A percentile compares a stretch with the other conserved stretches of the same genome.
These are phyloP conservation scores for Colletotrichum agaves DNA, from an alignment of 2,329 filamentous ascomycete species.

Conservation along the genomic window DNA sequence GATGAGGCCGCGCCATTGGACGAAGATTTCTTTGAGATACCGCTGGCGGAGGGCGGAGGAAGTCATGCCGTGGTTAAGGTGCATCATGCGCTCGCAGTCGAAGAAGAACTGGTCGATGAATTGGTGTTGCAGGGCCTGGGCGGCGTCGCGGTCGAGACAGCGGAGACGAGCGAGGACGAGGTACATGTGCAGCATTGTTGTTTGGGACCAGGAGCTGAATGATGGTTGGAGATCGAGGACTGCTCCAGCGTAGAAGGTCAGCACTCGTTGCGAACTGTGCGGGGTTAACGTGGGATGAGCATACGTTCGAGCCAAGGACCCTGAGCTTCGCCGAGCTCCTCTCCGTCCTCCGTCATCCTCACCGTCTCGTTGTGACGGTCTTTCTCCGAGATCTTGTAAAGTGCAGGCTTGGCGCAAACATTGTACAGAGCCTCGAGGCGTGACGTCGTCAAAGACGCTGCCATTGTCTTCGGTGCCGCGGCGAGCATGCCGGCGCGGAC, in stretches of 20 bases:
- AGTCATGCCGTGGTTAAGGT: constrained; percentile 77
- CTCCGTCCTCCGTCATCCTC: constrained; percentile 78
- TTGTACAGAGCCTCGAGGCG: constrained; percentile 75
- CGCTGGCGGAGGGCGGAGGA: constrained; percentile 69
- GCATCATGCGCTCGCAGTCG: constrained; percentile 86
- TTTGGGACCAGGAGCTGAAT: constrained; percentile 95
- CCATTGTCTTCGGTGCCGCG: constrained; percentile 36
- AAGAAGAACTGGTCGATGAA: constrained; percentile 96
- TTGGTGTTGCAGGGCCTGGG: constrained; percentile 85
- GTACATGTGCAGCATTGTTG: constrained; percentile 97
- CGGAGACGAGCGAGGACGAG: constrained; percentile 86
- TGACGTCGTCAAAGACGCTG: constrained; percentile 28
- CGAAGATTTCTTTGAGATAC: constrained; percentile 87
- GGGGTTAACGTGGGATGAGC: constrained; percentile 39
- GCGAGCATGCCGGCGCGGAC: constrained; percentile 28
- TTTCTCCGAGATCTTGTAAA: constrained; percentile 79
- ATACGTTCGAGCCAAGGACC: constrained; percentile 87
- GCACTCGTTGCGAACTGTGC: background rate
- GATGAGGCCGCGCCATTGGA: constrained; percentile 90
- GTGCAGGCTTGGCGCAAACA: constrained; percentile 76
- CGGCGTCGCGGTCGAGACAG: constrained; percentile 75
- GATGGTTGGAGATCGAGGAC: constrained; percentile 84
- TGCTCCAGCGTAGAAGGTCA: constrained; percentile 49
- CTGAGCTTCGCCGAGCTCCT: constrained; percentile 80
- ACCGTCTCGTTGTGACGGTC: constrained; percentile 74